Evolutionary conservation across 495 filamentous ascomycete species (phyloP), one percentile per base, ranked within the genome.

Genomic region (Penicillium roqueforti): DNA sequence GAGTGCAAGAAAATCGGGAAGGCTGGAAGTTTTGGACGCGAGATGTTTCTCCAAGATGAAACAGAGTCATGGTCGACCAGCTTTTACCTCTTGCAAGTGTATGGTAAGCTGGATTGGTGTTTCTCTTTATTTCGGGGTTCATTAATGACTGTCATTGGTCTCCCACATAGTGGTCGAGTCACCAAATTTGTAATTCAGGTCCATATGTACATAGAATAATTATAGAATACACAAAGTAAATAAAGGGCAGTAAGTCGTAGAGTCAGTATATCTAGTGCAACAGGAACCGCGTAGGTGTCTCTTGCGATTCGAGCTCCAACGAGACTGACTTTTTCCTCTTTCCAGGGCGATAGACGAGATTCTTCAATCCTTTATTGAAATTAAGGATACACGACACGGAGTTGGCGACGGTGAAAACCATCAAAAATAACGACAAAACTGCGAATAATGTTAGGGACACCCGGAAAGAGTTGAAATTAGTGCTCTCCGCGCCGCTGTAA

Each of bases 11-110:
- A 23, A 88, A 87, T 53, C 76, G 85, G 47, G 86, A 87, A 61
- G 89, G 87, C 0, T 97, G 93, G 93, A 92, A 91, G 69, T 97
- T 96, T 68, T 98, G 93, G 93, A 85, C 83, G 62, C 68, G 73
- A 51, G 65, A 66, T 31, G 36, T 58, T 20, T 60, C 32, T 28
- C 5, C 39, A 41, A 41, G 39, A 41, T 41, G 39, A 41, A 41
- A 23, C 10, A 41, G 39, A 14, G 34, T 29, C 20, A 10, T 39
- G 37, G 16, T 37, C n/a, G n/a, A 37, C n/a, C 34, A 37, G 16
- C n/a, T 37, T 41, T 20, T 41, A 14, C 19, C n/a, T 38, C 36
- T 38, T 38, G 14, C 36, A n/a, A 38, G 36, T 38, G n/a, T 38
- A 4, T 23, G n/a, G n/a, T n/a, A n/a, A n/a, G n/a, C n/a, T n/a